Conservation (phyloP, 108 stramenopile species). For the Bacterosira constricta region DNA sequence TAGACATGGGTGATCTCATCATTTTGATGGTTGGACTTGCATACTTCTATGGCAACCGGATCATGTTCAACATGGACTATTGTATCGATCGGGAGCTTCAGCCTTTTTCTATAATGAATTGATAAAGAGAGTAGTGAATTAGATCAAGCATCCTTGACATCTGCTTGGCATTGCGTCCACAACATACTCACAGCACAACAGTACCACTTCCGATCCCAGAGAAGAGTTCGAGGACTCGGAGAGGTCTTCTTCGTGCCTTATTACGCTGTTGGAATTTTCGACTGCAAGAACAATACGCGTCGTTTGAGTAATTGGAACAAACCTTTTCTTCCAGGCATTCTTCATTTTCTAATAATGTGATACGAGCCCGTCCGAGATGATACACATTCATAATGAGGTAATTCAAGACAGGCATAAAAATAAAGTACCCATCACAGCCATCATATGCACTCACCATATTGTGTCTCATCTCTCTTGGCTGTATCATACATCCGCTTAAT, state of each 20-base stretch:
- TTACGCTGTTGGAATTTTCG: conserved; percentile 4
- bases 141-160: neutral
- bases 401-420: neutral
- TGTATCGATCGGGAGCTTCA: conserved; percentile 20
- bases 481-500: neutral
- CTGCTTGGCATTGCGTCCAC: neutral
- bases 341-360: conserved; percentile 1
- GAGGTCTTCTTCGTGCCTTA: neutral
- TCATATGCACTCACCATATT: conserved; percentile 1
- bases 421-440: neutral
- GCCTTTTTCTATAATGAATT: conserved; percentile 10
- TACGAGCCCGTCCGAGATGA: neutral
- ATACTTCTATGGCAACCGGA: conserved; percentile 27
- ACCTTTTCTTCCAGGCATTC: neutral
- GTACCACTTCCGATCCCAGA: conserved; percentile 39
- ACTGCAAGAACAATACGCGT: conserved; percentile 4
- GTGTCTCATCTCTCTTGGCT: conserved; percentile 11
- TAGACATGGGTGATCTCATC: conserved; percentile 29
- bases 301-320: conserved; percentile 3
- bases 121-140: neutral
- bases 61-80: conserved; percentile 43
- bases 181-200: conserved; percentile 23
- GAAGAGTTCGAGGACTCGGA: conserved; percentile 33
- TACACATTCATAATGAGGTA: neutral
- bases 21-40: conserved; percentile 21